Percentiles rank a stretch among this genome's conserved stretches.
Conservation (phyloP, 73 alveolate species). For the Paramecium bursaria region DNA sequence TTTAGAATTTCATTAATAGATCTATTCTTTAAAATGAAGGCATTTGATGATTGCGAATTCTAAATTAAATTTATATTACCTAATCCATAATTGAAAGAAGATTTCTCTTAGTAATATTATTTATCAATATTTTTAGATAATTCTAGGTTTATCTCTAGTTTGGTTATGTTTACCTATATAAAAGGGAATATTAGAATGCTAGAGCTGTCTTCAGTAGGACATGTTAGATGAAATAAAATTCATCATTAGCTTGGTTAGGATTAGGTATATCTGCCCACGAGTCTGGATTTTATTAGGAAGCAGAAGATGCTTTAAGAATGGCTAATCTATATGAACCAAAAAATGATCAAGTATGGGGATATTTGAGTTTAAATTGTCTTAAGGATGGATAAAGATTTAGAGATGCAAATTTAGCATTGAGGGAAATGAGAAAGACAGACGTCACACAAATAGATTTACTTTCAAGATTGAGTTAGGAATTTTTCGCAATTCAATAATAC, state of each 20-base stretch:
- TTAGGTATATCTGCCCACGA: conserved; percentile 76
- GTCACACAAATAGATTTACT: conserved; percentile 15
- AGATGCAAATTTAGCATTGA: conserved; percentile 56
- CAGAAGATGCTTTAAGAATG: conserved; percentile 77
- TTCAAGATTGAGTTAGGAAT: conserved; percentile 40
- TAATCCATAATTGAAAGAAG: conserved; percentile 41
- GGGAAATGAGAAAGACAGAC: conserved; percentile 48
- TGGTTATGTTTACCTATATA: conserved; percentile 4
- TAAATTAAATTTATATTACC: conserved; percentile 47
- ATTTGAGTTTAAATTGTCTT: conserved; percentile 41
- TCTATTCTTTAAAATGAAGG: background rate
- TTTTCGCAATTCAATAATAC: conserved; percentile 3
- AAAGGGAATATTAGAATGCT: conserved; percentile 27
- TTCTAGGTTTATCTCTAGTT: conserved; percentile 19
- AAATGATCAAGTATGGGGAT: conserved; percentile 56
- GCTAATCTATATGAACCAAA: conserved; percentile 75
- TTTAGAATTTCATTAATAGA: conserved; percentile 4
- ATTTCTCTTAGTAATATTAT: too few species aligned
- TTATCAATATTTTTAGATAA: too few species aligned
- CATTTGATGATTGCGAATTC: conserved; percentile 18
- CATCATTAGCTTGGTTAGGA: conserved; percentile 78
- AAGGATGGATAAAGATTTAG: conserved; percentile 56
- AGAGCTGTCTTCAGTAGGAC: conserved; percentile 33
- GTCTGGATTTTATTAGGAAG: conserved; percentile 74
- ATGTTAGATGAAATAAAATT: background rate